Conservation (phyloP, 768 basidiomycete species). For the Podaxis pistillaris region DNA sequence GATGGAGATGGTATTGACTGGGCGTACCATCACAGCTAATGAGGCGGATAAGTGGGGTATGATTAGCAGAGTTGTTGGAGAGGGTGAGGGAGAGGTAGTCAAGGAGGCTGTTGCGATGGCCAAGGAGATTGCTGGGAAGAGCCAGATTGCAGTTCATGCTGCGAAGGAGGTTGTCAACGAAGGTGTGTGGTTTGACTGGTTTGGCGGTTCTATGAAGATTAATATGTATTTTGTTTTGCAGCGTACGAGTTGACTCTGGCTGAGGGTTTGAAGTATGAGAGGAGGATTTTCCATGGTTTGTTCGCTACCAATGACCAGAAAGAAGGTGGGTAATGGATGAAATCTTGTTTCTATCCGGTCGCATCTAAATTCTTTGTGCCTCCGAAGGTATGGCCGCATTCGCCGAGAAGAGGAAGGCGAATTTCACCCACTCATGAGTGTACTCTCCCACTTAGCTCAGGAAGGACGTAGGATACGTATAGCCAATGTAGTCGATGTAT, state of each 20-base stretch:
- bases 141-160: conserved; percentile 79
- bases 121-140: conserved; percentile 75
- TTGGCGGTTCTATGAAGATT: background rate
- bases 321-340: conserved; percentile 63
- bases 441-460: background rate
- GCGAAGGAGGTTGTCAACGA: conserved; percentile 94
- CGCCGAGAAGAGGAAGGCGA: conserved; percentile 86
- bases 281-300: conserved; percentile 84
- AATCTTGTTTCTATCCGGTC: conserved; percentile 4
- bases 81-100: conserved; percentile 77
- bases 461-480: background rate
- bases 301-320: conserved; percentile 96
- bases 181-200: conserved; percentile 38
- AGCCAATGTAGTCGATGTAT: background rate
- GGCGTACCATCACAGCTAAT: conserved; percentile 73
- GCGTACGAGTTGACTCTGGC: conserved; percentile 80
- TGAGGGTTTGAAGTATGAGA: conserved; percentile 86
- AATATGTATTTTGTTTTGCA: conserved; percentile 21
- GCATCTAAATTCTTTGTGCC: background rate
- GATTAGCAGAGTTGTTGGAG: conserved; percentile 75
- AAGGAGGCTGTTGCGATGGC: conserved; percentile 85
- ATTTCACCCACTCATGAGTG: conserved; percentile 63
- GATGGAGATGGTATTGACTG: conserved; percentile 94
- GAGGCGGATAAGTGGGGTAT: conserved; percentile 90
- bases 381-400: conserved; percentile 89